Conservation (phyloP, 345 rosid species). For the Aethionema arabicum region DNA sequence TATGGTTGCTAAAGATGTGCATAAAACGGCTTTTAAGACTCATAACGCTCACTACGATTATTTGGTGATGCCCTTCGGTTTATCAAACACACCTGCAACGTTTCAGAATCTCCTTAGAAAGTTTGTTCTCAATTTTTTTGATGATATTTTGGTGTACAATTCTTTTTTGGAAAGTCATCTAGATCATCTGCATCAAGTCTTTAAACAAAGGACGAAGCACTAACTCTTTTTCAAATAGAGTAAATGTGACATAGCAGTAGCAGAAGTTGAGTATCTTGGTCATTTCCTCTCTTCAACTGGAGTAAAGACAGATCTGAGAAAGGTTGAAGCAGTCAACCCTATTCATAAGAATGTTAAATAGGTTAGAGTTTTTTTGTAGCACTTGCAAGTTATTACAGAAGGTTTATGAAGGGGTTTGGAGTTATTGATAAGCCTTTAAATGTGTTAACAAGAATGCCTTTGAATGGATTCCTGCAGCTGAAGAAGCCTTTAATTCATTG, state of each 20-base stretch:
- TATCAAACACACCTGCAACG: not conserved
- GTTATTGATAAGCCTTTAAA: not conserved
- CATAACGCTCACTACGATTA: not conserved
- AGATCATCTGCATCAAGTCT: too few species aligned
- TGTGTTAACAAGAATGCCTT: not conserved
- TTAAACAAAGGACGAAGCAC: too few species aligned
- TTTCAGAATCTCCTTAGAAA: not conserved
- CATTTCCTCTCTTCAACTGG: too few species aligned
- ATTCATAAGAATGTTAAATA: too few species aligned
- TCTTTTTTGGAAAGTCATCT: too few species aligned
- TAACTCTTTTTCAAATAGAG: too few species aligned
- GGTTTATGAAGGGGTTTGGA: not conserved
- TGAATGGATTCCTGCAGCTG: not conserved
- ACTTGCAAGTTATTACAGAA: not conserved
- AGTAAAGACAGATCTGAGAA: too few species aligned
- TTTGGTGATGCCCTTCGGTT: not conserved
- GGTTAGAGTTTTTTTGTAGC: not conserved
- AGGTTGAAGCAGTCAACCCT: too few species aligned
- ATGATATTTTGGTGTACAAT: not conserved
- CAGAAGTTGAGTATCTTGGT: too few species aligned
- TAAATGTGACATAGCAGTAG: too few species aligned
- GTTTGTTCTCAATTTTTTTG: conserved; percentile 4
- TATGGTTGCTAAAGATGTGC: not conserved
- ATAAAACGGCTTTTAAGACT: not conserved
- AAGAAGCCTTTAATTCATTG: too few species aligned